These are phyloP conservation scores for Chionographis japonica DNA, from an alignment of 106 monocot species.

Conservation along the genomic window DNA sequence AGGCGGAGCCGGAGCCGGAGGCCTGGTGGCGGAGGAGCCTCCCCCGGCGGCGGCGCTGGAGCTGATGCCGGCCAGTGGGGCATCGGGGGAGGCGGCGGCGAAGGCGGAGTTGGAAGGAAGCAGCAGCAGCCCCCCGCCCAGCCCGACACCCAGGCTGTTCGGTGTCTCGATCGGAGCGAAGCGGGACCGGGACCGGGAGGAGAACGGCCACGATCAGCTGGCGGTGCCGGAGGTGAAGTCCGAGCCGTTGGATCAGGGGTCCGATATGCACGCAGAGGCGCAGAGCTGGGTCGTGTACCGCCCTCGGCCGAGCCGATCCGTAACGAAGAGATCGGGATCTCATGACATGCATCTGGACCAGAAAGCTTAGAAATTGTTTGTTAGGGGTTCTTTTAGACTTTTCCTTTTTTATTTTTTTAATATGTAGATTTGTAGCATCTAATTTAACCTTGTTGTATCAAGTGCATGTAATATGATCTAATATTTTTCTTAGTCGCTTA, in stretches of 20 bases:
- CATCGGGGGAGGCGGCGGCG: constrained; percentile 3
- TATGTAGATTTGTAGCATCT: too few species aligned
- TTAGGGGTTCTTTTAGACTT: too few species aligned
- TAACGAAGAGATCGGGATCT: neutral
- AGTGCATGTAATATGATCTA: too few species aligned
- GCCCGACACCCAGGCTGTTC: constrained; percentile 32
- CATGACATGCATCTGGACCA: too few species aligned
- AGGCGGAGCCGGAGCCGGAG: neutral
- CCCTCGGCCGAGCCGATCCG: neutral
- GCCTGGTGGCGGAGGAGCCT: neutral
- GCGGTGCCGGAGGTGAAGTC: constrained; percentile 17
- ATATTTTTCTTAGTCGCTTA: too few species aligned
- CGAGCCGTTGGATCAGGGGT: constrained; percentile 24
- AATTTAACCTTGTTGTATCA: too few species aligned
- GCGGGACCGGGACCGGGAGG: constrained; percentile 16
- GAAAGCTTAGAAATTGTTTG: too few species aligned
- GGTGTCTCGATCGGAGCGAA: constrained; percentile 59
- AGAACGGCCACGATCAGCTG: neutral
- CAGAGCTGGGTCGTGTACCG: neutral
- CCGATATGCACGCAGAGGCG: neutral
- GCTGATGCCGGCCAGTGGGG: constrained; percentile 10
- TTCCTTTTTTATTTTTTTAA: too few species aligned
- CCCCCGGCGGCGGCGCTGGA: constrained; percentile 1
- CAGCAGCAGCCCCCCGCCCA: neutral
- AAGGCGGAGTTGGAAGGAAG: neutral